Evolutionary conservation across 768 basidiomycete species (phyloP).

Genomic region (Leccinum variicolor): DNA sequence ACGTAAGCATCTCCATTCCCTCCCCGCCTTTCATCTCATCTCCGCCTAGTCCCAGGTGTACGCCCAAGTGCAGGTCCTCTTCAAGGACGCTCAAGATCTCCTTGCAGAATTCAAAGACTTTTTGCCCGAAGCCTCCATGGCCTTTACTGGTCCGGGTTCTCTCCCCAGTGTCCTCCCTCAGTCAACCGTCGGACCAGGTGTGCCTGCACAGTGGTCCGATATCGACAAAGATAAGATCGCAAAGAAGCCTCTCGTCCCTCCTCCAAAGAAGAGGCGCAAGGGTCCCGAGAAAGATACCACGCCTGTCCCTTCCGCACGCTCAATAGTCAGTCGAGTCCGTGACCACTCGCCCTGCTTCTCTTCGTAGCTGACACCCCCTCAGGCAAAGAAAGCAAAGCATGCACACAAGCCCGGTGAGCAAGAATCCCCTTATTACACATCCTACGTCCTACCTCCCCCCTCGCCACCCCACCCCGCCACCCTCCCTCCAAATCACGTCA

Average conservation of each 20-base stretch:
- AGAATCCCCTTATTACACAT: constrained; percentile 42
- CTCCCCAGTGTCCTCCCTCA: constrained; percentile 52
- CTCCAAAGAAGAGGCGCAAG: constrained; percentile 59
- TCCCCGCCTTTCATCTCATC: not conserved
- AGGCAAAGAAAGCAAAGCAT: constrained; percentile 65
- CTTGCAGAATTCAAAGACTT: constrained; percentile 81
- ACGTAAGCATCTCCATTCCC: constrained; percentile 45
- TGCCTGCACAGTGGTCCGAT: constrained; percentile 41
- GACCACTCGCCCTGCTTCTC: not conserved
- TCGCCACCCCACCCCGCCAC: constrained; percentile 30
- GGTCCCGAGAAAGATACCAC: constrained; percentile 65
- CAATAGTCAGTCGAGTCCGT: constrained; percentile 47
- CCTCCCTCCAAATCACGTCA: constrained; percentile 24
- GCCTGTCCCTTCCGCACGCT: constrained; percentile 52
- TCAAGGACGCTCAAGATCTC: constrained; percentile 79
- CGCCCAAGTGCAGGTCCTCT: constrained; percentile 74
- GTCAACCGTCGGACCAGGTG: constrained; percentile 35
- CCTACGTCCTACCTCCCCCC: constrained; percentile 43
- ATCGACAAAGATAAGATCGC: constrained; percentile 35
- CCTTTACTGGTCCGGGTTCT: constrained; percentile 37
- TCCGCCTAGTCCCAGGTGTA: constrained; percentile 64
- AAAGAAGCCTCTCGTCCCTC: constrained; percentile 41
- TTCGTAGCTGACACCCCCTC: constrained; percentile 9
- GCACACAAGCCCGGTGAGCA: constrained; percentile 59
- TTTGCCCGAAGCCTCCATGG: constrained; percentile 60